These are phyloP conservation scores for Curvularia hawaiiensis DNA, from an alignment of 2,329 filamentous ascomycete species.

Conservation along the genomic window DNA sequence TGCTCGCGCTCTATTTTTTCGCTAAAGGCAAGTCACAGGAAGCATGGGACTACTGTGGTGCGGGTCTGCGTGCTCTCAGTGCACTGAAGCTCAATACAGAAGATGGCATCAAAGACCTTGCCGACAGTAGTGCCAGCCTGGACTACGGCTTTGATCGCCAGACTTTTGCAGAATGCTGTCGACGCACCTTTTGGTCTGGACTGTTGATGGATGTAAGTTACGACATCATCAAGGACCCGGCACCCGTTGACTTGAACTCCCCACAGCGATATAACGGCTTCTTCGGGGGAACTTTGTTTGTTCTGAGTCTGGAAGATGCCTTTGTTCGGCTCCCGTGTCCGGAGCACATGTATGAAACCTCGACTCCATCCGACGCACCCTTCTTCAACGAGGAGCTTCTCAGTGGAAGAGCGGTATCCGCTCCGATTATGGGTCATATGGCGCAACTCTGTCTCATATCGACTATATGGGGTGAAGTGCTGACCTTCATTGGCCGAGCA, in stretches of 20 bases:
- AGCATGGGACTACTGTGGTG: conserved; percentile 68
- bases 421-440: conserved; percentile 55
- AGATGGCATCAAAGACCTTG: conserved; percentile 49
- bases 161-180: conserved; percentile 68
- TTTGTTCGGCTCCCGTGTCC: conserved; percentile 70
- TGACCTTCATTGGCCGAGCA: conserved; percentile 63
- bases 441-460: conserved; percentile 67
- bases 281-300: conserved; percentile 56
- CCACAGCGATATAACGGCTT: conserved; percentile 64
- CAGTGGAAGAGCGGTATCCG: conserved; percentile 36
- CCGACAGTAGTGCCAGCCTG: conserved; percentile 53
- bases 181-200: conserved; percentile 74
- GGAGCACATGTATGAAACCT: conserved; percentile 65
- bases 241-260: conserved; percentile 37
- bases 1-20: conserved; percentile 70
- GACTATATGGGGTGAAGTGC: conserved; percentile 69
- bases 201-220: conserved; percentile 69
- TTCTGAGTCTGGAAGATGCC: conserved; percentile 68
- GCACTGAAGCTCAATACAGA: conserved; percentile 70
- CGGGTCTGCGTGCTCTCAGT: conserved; percentile 64
- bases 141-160: conserved; percentile 64
- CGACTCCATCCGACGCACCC: conserved; percentile 62
- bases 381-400: conserved; percentile 63
- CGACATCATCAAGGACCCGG: conserved; percentile 37
- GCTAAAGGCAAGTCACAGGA: conserved; percentile 64